phyloP scores from a whole-genome alignment of 192 early-diverging fungal species.

The Coemansia sp. region DNA sequence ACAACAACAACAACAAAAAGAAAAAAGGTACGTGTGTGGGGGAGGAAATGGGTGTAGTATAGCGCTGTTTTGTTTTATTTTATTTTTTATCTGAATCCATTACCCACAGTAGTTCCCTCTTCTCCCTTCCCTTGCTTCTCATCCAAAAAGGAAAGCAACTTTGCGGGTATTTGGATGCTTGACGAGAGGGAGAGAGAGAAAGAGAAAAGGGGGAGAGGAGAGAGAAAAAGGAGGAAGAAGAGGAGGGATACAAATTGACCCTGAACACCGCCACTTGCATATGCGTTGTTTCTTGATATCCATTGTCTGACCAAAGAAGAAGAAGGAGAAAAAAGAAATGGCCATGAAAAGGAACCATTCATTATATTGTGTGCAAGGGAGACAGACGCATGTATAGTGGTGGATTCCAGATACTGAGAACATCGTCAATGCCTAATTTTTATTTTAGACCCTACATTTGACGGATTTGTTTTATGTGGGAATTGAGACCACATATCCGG shows the following conservation, averaged over 20 bases:
- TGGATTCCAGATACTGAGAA: constrained; percentile 6
- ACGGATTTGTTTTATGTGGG: background rate
- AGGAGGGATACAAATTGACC: constrained; percentile 4
- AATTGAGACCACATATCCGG: background rate
- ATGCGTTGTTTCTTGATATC: background rate
- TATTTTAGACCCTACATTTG: constrained; percentile 3
- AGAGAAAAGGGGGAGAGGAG: background rate
- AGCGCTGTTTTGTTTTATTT: background rate
- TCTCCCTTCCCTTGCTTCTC: background rate
- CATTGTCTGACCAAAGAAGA: background rate
- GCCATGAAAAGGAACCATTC: background rate
- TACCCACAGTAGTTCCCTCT: background rate
- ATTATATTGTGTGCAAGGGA: background rate
- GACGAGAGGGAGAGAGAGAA: background rate
- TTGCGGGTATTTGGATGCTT: no score
- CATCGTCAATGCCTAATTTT: background rate
- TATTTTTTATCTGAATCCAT: background rate
- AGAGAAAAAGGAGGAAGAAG: background rate
- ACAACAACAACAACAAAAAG: background rate
- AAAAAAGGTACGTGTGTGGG: background rate
- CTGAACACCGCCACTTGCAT: constrained; percentile 11
- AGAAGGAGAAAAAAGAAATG: background rate
- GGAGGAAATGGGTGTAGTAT: constrained; percentile 1
- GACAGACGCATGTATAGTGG: background rate
- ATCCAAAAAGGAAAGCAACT: background rate